Base-by-base conservation (phyloP, 2,329 filamentous ascomycete genomes). In the Pseudocercospora vitis region DNA sequence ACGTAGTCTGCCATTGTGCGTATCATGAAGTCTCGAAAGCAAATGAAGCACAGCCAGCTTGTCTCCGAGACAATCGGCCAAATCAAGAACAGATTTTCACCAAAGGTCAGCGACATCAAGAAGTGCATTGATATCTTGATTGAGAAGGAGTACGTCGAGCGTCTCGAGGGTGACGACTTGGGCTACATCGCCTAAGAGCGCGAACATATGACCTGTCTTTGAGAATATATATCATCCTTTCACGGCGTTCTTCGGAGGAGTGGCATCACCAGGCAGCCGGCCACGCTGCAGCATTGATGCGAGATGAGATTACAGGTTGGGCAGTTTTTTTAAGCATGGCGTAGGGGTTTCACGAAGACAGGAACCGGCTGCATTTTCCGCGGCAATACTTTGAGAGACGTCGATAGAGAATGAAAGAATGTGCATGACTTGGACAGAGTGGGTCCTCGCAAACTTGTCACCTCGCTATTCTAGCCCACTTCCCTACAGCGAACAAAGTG, bases 1-100 rank as follows among this genome's bases (percentile, higher is more conserved):
- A 47, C 52, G 7, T 62, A 99, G 92, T 97, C 94, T 58, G 91
- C 92, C 19, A 97, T 99, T 72, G 94, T 99, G 53, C 89, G 94
- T 68, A 96, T 99, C 77, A 99, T 99, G 94, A 99, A 99, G 79
- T 95, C 92, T 3, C 87, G 94, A 57, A 97, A 99, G 84, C 89
- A 87, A 77, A 95, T 97, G 89, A 97, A 96, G 83, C 92, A 99
- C 75, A 85, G 87, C 57, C 88, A 94, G 69, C 85, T 99, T 9
- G 91, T 99, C 50, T 87, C 89, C 68, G 94, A 99, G 75, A 95
- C 91, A 19, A 97, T 99, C 71, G 87, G 86, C 68, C 94, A 97
- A 74, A 96, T 99, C 72, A 89, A 88, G 71, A 86, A 85, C 35
- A 89, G 94, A 33, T 99, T 99, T 74, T 85, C 91, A 53, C 94